These are phyloP conservation scores for Pichia nanzhaoensis DNA, from an alignment of 805 yeast genomes.

Conservation along the genomic window DNA sequence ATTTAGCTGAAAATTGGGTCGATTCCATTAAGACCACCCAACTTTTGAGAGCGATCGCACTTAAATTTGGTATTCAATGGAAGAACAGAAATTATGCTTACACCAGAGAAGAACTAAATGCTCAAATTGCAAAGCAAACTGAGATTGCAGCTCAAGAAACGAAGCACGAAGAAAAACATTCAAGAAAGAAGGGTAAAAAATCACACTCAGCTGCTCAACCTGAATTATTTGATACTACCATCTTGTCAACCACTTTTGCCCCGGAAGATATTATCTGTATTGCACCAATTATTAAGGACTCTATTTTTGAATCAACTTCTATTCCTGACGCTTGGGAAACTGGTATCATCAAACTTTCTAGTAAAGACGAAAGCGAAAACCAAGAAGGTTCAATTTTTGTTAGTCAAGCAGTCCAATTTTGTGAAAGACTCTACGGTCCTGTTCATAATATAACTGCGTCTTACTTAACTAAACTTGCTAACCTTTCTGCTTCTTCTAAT, in stretches of 20 bases:
- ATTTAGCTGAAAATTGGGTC: slow-evolving; percentile 45
- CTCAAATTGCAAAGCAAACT: slow-evolving; percentile 20
- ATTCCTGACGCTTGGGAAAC: slow-evolving; percentile 72
- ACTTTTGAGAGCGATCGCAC: slow-evolving; percentile 60
- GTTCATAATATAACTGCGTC: slow-evolving; percentile 75
- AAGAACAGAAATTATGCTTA: slow-evolving; percentile 43
- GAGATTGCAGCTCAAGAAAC: slow-evolving; percentile 13
- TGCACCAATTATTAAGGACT: slow-evolving; percentile 69
- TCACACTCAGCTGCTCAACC: slow-evolving; percentile 9
- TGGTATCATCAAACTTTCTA: slow-evolving; percentile 35
- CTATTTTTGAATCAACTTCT: slow-evolving; percentile 56
- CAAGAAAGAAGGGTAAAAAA: slow-evolving; percentile 28
- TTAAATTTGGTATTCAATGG: slow-evolving; percentile 86
- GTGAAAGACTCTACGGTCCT: slow-evolving; percentile 78
- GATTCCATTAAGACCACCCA: slow-evolving; percentile 34
- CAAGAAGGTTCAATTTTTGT: slow-evolving; percentile 58
- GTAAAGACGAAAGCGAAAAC: slow-evolving; percentile 30
- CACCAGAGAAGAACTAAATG: slow-evolving; percentile 36
- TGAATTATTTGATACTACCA: slow-evolving; percentile 16
- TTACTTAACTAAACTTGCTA: slow-evolving; percentile 56
- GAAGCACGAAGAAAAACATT: slow-evolving; percentile 25
- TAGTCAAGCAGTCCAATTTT: slow-evolving; percentile 61
- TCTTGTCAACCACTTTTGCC: slow-evolving; percentile 37
- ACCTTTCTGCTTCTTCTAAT: slow-evolving; percentile 8
- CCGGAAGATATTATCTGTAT: slow-evolving; percentile 61